phyloP scores from a whole-genome alignment of 2,329 filamentous ascomycete species.

The Ophiocordyceps robertsii region DNA sequence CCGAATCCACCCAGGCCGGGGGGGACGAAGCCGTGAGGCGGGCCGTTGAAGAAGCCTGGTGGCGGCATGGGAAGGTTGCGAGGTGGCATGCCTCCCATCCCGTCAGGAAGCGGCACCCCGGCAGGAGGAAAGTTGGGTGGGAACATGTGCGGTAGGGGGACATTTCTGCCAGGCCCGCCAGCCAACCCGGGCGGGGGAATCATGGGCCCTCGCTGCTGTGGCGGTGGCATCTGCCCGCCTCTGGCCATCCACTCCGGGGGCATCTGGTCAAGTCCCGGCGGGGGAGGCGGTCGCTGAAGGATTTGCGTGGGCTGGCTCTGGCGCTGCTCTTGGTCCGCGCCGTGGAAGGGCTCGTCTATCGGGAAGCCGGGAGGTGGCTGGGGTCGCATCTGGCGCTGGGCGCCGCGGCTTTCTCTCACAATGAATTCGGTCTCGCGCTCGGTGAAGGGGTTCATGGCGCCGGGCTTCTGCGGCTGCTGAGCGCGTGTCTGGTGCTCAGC shows the following conservation, averaged over 20 bases:
- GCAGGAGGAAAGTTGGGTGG: slow-evolving; percentile 46
- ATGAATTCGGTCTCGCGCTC: slow-evolving; percentile 36
- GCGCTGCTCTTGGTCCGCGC: slow-evolving; percentile 31
- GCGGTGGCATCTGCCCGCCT: slow-evolving; percentile 28
- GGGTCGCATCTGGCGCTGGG: slow-evolving; percentile 27
- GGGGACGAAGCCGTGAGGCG: slow-evolving; percentile 38
- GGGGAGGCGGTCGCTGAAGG: slow-evolving; percentile 47
- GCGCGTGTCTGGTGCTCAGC: slow-evolving; percentile 29
- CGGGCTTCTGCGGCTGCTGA: slow-evolving; percentile 18
- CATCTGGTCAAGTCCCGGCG: slow-evolving; percentile 47
- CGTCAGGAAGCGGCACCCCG: slow-evolving; percentile 31
- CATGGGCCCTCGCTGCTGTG: slow-evolving; percentile 33
- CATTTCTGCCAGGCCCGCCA: slow-evolving; percentile 20
- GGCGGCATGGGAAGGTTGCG: slow-evolving; percentile 43
- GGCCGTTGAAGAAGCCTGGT: slow-evolving; percentile 41
- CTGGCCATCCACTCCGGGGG: slow-evolving; percentile 39
- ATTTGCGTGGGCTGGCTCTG: slow-evolving; percentile 48
- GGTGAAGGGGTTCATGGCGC: slow-evolving; percentile 30
- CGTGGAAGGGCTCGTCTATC: slow-evolving; percentile 39
- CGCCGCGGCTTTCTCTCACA: slow-evolving; percentile 16
- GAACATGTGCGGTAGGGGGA: slow-evolving; percentile 45
- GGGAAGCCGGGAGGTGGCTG: slow-evolving; percentile 35
- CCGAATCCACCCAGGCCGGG: slow-evolving; percentile 44
- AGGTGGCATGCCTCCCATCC: slow-evolving; percentile 34
- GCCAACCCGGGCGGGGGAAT: slow-evolving; percentile 47